Evolutionary conservation across 148 eudicot genomes (phyloP).

Genomic region (Persicaria maculosa): DNA sequence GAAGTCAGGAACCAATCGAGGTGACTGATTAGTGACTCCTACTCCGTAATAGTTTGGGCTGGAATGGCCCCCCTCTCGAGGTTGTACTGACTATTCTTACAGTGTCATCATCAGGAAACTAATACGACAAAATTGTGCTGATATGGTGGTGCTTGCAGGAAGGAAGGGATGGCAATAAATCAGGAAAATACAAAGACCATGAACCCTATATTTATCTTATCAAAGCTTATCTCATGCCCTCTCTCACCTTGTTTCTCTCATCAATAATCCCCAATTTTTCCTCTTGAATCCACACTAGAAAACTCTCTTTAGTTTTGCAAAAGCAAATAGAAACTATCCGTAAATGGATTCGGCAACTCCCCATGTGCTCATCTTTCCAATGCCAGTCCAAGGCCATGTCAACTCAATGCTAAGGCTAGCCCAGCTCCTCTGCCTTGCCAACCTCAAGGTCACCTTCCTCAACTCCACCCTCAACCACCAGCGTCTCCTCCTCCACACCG

Average conservation of each 20-base stretch:
- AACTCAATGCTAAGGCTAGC: constrained; percentile 33
- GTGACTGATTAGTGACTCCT: no score
- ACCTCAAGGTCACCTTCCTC: constrained; percentile 28
- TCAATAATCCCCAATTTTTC: background rate
- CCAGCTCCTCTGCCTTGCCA: constrained; percentile 23
- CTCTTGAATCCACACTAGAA: background rate
- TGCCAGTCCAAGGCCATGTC: constrained; percentile 27
- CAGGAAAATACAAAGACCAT: background rate
- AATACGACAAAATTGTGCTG: background rate
- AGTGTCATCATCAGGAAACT: no score
- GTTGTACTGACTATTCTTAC: no score
- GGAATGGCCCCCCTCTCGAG: no score
- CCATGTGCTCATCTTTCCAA: constrained; percentile 28
- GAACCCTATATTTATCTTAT: background rate
- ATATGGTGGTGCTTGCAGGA: background rate
- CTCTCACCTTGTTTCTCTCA: background rate
- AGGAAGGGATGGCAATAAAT: background rate
- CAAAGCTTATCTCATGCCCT: background rate
- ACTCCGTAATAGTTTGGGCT: no score
- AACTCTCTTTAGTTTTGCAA: background rate
- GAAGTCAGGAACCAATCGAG: no score
- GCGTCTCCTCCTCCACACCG: constrained; percentile 15
- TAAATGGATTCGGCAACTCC: constrained; percentile 15
- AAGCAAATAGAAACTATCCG: no score
- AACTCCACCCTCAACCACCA: constrained; percentile 22